These are phyloP conservation scores for Populus tomentosa DNA, from an alignment of 441 rosid species.

Conservation along the genomic window DNA sequence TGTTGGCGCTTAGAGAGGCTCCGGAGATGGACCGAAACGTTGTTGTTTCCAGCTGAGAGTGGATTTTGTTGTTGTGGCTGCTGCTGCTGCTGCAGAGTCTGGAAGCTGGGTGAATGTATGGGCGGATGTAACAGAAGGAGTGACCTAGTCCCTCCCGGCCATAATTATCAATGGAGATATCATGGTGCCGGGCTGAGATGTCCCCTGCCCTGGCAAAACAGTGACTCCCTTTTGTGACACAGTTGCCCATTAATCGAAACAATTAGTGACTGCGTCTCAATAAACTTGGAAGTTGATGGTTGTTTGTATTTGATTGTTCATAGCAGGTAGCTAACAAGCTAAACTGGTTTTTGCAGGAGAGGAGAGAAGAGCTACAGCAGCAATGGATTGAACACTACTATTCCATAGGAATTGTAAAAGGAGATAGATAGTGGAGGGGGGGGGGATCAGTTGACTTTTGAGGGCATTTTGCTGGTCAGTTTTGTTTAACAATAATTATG, in stretches of 20 bases:
- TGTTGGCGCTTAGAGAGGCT: conserved; percentile 52
- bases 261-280: background rate
- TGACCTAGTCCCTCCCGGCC: conserved; percentile 49
- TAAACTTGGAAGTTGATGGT: background rate
- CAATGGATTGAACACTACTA: too few species aligned
- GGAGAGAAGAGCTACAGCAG: too few species aligned
- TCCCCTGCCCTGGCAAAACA: conserved; percentile 30
- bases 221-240: conserved; percentile 29
- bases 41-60: conserved; percentile 34
- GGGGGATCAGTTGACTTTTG: conserved; percentile 33
- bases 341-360: background rate
- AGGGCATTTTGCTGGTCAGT: background rate
- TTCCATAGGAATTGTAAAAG: background rate
- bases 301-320: background rate
- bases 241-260: conserved; percentile 33
- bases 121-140: conserved; percentile 45
- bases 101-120: conserved; percentile 30
- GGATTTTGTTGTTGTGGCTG: conserved; percentile 10
- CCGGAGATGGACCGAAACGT: conserved; percentile 48
- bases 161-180: conserved; percentile 14
- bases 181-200: conserved; percentile 30
- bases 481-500: background rate
- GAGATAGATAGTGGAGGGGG: background rate
- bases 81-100: too few species aligned
- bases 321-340: background rate